A percentile compares a stretch with the other conserved stretches of the same genome.
Conservation (phyloP, 257 asterid genomes). For the Fraxinus pennsylvanica region DNA sequence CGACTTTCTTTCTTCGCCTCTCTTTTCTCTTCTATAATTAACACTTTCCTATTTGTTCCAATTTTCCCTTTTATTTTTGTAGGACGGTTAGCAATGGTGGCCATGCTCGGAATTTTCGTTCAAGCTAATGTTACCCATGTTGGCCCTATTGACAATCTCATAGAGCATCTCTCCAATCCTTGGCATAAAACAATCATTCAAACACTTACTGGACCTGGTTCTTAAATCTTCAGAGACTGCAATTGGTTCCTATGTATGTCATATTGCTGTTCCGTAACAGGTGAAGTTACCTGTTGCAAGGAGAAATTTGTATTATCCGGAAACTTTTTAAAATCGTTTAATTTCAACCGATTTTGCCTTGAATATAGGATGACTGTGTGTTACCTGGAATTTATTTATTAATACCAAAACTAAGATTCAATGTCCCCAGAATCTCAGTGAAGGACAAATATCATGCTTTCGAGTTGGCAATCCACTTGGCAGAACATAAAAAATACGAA, state of each 20-base stretch:
- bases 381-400: not conserved
- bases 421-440: too few relatives aligned
- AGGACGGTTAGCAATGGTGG: slow-evolving; percentile 51
- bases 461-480: too few relatives aligned
- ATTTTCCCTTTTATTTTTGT: not conserved
- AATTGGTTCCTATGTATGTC: not conserved
- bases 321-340: not conserved
- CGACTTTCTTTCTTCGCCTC: not conserved
- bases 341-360: not conserved
- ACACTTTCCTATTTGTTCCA: not conserved
- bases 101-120: slow-evolving; percentile 54
- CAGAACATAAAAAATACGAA: too few relatives aligned
- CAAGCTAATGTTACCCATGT: slow-evolving; percentile 86
- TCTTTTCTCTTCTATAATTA: not conserved
- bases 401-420: too few relatives aligned
- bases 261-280: not conserved
- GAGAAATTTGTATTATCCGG: not conserved
- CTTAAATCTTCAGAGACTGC: slow-evolving; percentile 26
- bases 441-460: too few relatives aligned
- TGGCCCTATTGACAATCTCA: slow-evolving; percentile 81
- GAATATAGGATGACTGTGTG: not conserved
- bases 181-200: slow-evolving; percentile 82
- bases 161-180: slow-evolving; percentile 75
- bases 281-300: not conserved
- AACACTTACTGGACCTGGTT: slow-evolving; percentile 48